Evolutionary conservation across 2,329 filamentous ascomycete genomes (phyloP).

Genomic region (Myotisia sp.): DNA sequence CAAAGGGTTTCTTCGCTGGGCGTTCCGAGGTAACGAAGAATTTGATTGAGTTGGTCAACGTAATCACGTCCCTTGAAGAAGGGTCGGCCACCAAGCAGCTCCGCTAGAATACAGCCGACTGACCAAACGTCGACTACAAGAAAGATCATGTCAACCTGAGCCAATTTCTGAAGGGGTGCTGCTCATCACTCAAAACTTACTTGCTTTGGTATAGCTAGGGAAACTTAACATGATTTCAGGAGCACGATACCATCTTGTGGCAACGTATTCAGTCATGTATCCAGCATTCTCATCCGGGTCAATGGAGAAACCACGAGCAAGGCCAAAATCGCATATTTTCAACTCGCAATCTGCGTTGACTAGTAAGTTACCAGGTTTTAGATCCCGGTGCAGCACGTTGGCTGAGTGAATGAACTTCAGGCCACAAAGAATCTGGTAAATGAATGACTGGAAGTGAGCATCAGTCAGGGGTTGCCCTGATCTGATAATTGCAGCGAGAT

Average conservation of each 20-base stretch:
- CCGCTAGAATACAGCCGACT: conserved; percentile 91
- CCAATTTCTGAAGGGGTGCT: neutral
- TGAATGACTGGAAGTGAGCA: conserved; percentile 98
- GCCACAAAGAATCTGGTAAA: conserved; percentile 98
- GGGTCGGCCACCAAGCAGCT: conserved; percentile 84
- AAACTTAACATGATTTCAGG: conserved; percentile 99
- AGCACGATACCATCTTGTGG: conserved; percentile 95
- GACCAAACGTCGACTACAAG: conserved; percentile 90
- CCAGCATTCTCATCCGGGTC: conserved; percentile 97
- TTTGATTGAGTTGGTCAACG: conserved; percentile 98
- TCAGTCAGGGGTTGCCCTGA: conserved; percentile 95
- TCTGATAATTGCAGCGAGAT: conserved; percentile 91
- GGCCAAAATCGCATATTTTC: conserved; percentile 96
- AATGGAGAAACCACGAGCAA: conserved; percentile 90
- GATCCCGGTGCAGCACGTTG: conserved; percentile 88
- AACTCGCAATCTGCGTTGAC: conserved; percentile 99
- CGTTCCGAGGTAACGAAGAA: conserved; percentile 91
- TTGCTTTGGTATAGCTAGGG: conserved; percentile 99
- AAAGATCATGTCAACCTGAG: neutral
- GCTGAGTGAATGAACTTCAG: conserved; percentile 99
- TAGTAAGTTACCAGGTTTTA: conserved; percentile 92
- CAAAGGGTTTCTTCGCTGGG: conserved; percentile 88
- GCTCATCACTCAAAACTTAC: conserved; percentile 54
- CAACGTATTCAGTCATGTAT: conserved; percentile 99
- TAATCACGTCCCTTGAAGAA: conserved; percentile 99